Conservation (phyloP, 2,329 filamentous ascomycete species). For the Leptographium flavum region DNA sequence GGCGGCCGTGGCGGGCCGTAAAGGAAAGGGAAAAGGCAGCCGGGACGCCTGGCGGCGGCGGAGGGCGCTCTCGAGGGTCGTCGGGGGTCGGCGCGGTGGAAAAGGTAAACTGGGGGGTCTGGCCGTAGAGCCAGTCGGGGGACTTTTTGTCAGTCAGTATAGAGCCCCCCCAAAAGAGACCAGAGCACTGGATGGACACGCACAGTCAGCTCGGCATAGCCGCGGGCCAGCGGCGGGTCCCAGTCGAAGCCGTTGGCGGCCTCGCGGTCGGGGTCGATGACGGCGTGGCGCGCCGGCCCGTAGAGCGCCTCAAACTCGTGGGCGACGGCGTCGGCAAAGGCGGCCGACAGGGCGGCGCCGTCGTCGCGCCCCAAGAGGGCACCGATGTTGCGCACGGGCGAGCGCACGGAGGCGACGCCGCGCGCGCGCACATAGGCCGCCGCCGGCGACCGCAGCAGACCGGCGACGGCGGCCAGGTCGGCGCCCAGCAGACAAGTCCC, state of each 20-base stretch:
- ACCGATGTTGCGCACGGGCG: slow-evolving; percentile 62
- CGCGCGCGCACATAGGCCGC: slow-evolving; percentile 63
- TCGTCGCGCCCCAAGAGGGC: slow-evolving; percentile 17
- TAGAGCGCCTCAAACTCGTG: slow-evolving; percentile 58
- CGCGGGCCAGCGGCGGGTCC: slow-evolving; percentile 29
- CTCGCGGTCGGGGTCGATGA: slow-evolving; percentile 29
- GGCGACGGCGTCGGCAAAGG: slow-evolving; percentile 41
- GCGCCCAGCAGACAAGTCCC: slow-evolving; percentile 77
- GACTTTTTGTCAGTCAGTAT: slow-evolving; percentile 32
- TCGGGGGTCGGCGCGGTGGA: slow-evolving; percentile 45
- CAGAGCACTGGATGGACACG: neutral
- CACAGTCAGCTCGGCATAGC: slow-evolving; percentile 39
- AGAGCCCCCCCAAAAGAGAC: too few relatives aligned
- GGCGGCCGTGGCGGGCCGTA: slow-evolving; percentile 24
- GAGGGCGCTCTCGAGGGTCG: slow-evolving; percentile 40
- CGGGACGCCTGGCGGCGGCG: slow-evolving; percentile 31
- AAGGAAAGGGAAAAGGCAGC: slow-evolving; percentile 19
- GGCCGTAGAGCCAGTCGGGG: slow-evolving; percentile 63
- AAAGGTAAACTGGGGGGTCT: slow-evolving; percentile 74
- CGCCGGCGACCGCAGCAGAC: slow-evolving; percentile 57
- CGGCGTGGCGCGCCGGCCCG: slow-evolving; percentile 19
- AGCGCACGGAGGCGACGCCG: slow-evolving; percentile 85
- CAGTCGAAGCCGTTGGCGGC: slow-evolving; percentile 32
- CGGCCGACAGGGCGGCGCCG: neutral
- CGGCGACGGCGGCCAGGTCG: slow-evolving; percentile 54